Base-by-base conservation (phyloP, 306 rosid species). In the Cercis canadensis region DNA sequence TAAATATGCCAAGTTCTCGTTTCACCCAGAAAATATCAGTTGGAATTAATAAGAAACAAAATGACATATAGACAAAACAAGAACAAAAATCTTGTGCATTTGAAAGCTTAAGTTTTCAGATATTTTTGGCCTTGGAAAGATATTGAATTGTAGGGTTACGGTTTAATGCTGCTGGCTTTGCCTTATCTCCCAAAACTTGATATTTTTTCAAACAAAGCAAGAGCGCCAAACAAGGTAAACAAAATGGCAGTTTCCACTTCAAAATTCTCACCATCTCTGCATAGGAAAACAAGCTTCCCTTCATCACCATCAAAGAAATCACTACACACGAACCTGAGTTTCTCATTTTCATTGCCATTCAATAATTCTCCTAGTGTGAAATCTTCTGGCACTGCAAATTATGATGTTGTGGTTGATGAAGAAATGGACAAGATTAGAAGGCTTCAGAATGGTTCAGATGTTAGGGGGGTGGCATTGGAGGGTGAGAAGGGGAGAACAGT, bases 381-480 rank as follows among this genome's bases (percentile, higher is more conserved):
- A 52, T 73, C 84, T 52, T 67, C 46, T 18, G 83, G 89, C 53
- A 63, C 83, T 37, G 75, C 85, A 8, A 88, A 80, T 76, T 74
- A 76, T 65, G 81, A 80, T 78, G 87, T 85, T 7, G 82, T 67
- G 75, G 88, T 62, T 67, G 97, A 93, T 24, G 98, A 90, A 70
- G 97, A 93, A 52, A 84, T 90, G 92, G 97, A 80, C 29, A 84
- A 40, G 75, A 90, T 90, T 39, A 74, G 81, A 74, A 80, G 98
- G 84, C 96, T 93, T 19, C 98, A 93, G 72, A 93, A 93, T 5
- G 98, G 98, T 49, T 87, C 98, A 4, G 98, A 93, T 19, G 90
- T 93, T 69, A 84, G 96, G 39, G 97, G 97, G 51, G 92, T 88
- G 70, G 97, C 97, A 15, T 12, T 93, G 86, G 85, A 79, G 60